A percentile compares a stretch with the other conserved stretches of the same genome.
phyloP scores from a whole-genome alignment of 768 basidiomycete species.

The Kwoniella heveanensis region DNA sequence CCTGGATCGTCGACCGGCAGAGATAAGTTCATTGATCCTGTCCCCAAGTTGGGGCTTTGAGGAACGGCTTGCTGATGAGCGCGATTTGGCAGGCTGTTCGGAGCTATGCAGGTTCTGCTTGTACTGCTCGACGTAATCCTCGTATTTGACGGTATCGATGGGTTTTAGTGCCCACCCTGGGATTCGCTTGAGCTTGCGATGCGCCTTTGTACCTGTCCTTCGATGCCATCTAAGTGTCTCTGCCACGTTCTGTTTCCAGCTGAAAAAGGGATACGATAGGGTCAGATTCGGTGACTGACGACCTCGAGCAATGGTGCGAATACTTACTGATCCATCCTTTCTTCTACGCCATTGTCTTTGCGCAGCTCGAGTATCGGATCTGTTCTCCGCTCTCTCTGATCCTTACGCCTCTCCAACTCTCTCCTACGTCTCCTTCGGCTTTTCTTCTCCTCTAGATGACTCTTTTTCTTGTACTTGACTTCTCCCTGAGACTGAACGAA shows the following conservation, averaged over 20 bases:
- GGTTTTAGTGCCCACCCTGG: constrained; percentile 8
- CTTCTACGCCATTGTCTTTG: not conserved
- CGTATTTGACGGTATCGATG: constrained; percentile 4
- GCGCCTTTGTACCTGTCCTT: constrained; percentile 1
- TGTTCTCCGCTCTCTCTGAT: not conserved
- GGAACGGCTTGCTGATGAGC: not conserved
- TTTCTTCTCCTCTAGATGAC: not conserved
- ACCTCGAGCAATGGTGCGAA: too few relatives aligned
- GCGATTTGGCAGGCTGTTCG: not conserved
- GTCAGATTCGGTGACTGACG: too few relatives aligned
- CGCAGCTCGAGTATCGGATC: not conserved
- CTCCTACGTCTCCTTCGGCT: constrained; percentile 3
- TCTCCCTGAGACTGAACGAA: not conserved
- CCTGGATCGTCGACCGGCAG: constrained; percentile 11
- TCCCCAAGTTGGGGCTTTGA: not conserved
- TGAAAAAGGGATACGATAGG: not conserved
- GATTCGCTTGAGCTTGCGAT: constrained; percentile 8
- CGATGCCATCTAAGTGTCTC: not conserved
- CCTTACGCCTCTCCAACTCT: not conserved
- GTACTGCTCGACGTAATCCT: constrained; percentile 7
- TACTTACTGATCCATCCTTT: constrained; percentile 2
- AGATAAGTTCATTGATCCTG: constrained; percentile 9
- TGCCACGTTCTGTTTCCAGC: not conserved
- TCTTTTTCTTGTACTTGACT: constrained; percentile 2
- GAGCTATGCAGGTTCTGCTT: not conserved